Evolutionary conservation across 2,329 filamentous ascomycete genomes (phyloP).

Genomic region (Ramularia endophylla): DNA sequence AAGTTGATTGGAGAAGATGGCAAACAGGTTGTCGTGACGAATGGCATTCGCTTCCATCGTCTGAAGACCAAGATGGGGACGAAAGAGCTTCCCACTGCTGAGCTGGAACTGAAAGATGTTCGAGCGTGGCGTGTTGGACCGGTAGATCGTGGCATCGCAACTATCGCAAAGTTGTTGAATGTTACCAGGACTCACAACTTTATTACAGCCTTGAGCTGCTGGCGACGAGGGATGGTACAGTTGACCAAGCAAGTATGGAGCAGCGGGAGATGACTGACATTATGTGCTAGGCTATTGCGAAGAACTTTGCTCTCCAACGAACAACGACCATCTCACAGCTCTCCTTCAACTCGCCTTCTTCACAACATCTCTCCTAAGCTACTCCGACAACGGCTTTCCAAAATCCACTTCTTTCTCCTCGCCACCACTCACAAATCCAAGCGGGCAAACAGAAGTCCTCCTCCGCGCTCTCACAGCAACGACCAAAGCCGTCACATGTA

Average conservation of each 20-base stretch:
- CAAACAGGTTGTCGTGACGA: slow-evolving; percentile 39
- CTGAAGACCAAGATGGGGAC: slow-evolving; percentile 71
- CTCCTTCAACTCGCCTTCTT: no score
- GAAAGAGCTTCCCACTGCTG: slow-evolving; percentile 63
- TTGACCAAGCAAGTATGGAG: slow-evolving; percentile 50
- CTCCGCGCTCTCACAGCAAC: slow-evolving; percentile 51
- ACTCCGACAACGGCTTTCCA: no score
- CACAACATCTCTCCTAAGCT: no score
- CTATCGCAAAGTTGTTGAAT: slow-evolving; percentile 63
- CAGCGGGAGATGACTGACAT: slow-evolving; percentile 50
- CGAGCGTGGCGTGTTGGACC: slow-evolving; percentile 55
- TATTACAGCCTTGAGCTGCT: slow-evolving; percentile 47
- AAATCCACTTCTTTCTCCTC: no score
- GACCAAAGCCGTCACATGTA: slow-evolving; percentile 19
- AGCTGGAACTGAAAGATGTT: slow-evolving; percentile 51
- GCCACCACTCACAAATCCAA: no score
- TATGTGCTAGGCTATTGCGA: slow-evolving; percentile 51
- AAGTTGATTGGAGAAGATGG: slow-evolving; percentile 31
- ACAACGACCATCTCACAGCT: no score
- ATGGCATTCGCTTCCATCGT: slow-evolving; percentile 62
- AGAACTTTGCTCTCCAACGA: no score
- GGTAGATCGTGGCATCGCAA: slow-evolving; percentile 60
- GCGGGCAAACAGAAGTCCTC: no score
- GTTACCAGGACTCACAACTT: slow-evolving; percentile 58
- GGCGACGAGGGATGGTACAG: slow-evolving; percentile 52